Base-by-base conservation (phyloP, 1,284 basidiomycete genomes). In the Sanghuangporus baumii region DNA sequence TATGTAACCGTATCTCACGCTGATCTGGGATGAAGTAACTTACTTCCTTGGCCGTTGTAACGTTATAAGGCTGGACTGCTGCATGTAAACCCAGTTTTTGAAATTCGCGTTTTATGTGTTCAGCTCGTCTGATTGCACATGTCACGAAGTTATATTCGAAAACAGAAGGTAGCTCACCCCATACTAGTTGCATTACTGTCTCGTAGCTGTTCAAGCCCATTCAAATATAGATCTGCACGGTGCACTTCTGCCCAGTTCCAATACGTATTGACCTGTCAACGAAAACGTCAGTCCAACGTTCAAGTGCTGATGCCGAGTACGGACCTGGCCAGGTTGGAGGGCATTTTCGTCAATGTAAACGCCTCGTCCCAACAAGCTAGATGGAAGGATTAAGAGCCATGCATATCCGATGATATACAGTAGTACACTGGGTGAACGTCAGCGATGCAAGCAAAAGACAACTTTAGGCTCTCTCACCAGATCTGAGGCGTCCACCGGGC, bases 331-430 rank as follows among this genome's bases (percentile, higher is more conserved):
- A 4, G 96, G 94, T 70, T 94, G 91, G 31, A 98, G 76, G 0
- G 96, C 95, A 73, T 98, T 96, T 77, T 98, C 95, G 72, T 96
- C 93, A 54, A 95, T 89, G 72, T 93, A 96, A 16, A 87, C 90
- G 4, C 75, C 72, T 68, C 87, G 81, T 16, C 87, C 88, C 3
- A 96, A 78, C 1, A 76, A 72, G 16, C 83, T 78, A 14, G 81
- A 78, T 4, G 93, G 93, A 58, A 96, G 79, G 9, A 81, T 73
- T 5, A 87, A 66, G 72, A 96, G 80, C 92, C 94, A 96, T 26
- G 82, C 60, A 71, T 89, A 85, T 14, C 93, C 92, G 12, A 78
- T 72, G 31, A 80, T 60, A 48, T 91, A 82, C 31, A 96, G 73
- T 1, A 77, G 38, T 3, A 81, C 64, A 69, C 90, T 90, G 8